Percentiles rank a stretch among this genome's conserved stretches.
Evolutionary conservation across 805 yeast genomes (phyloP).

Genomic region (Hanseniaspora meyeri): DNA sequence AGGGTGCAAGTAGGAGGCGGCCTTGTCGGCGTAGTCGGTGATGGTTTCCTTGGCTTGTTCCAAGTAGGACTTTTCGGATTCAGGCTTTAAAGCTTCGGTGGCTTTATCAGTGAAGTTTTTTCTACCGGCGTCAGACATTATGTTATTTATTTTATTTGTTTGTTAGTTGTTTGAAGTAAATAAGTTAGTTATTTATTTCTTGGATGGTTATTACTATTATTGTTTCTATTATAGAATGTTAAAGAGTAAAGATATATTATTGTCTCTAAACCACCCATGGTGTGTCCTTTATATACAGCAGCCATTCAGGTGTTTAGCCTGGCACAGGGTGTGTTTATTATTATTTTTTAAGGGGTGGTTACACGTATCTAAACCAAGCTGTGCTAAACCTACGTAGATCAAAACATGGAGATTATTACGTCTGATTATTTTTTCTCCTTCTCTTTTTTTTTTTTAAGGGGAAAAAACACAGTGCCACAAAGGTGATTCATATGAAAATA

Average conservation of each 20-base stretch:
- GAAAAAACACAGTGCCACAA: too few species aligned
- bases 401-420: not conserved
- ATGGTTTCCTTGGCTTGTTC: slow-evolving; percentile 61
- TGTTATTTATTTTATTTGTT: slow-evolving; percentile 12
- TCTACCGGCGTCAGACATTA: slow-evolving; percentile 51
- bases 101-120: slow-evolving; percentile 61
- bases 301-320: too few species aligned
- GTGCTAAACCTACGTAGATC: too few species aligned
- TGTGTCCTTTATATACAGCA: not conserved
- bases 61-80: slow-evolving; percentile 48
- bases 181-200: not conserved
- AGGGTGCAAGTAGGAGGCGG: slow-evolving; percentile 49
- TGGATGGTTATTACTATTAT: not conserved
- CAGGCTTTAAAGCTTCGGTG: slow-evolving; percentile 57
- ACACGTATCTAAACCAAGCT: not conserved
- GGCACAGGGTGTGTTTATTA: too few species aligned
- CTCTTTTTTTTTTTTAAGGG: too few species aligned
- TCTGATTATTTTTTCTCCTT: not conserved
- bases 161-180: not conserved
- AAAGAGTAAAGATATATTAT: not conserved
- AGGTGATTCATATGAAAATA: too few species aligned
- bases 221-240: not conserved
- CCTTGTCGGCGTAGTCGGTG: slow-evolving; percentile 55
- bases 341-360: not conserved
- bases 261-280: too few species aligned